Evolutionary conservation across 768 basidiomycete genomes (phyloP).

Genomic region (Xerocomellus intermedius): DNA sequence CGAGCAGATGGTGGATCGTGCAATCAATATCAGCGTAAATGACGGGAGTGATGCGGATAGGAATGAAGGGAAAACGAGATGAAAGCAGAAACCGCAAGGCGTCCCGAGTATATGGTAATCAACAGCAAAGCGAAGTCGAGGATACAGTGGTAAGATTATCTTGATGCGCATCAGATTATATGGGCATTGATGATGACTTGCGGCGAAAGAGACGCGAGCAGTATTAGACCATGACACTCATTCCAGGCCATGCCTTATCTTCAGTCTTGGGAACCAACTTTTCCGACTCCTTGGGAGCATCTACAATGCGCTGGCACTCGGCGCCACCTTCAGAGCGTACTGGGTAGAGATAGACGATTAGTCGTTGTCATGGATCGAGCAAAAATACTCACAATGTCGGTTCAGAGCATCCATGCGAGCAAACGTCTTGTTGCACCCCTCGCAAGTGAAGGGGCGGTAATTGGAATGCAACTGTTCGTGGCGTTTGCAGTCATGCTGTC

Average conservation of each 20-base stretch:
- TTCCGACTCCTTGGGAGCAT: slow-evolving; percentile 32
- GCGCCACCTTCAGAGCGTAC: slow-evolving; percentile 81
- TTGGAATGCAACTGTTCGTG: slow-evolving; percentile 95
- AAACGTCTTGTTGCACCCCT: slow-evolving; percentile 91
- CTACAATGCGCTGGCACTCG: slow-evolving; percentile 57
- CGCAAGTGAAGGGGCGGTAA: slow-evolving; percentile 88
- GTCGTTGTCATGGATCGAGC: background rate
- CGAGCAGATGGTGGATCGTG: slow-evolving; percentile 9
- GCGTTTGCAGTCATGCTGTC: slow-evolving; percentile 95
- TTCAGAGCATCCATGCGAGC: slow-evolving; percentile 95
- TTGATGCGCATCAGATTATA: slow-evolving; percentile 27
- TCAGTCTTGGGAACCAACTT: slow-evolving; percentile 30
- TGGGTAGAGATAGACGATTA: slow-evolving; percentile 26
- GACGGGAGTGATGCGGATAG: slow-evolving; percentile 5
- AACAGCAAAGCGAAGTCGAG: slow-evolving; percentile 6
- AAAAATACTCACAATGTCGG: slow-evolving; percentile 70
- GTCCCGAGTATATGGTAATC: slow-evolving; percentile 31
- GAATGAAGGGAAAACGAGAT: slow-evolving; percentile 10
- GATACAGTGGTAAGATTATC: slow-evolving; percentile 21
- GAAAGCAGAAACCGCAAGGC: slow-evolving; percentile 28
- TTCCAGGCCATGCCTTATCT: slow-evolving; percentile 33
- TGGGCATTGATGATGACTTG: slow-evolving; percentile 17
- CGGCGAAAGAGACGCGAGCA: slow-evolving; percentile 6
- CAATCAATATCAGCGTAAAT: slow-evolving; percentile 29
- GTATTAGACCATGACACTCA: slow-evolving; percentile 32